Evolutionary conservation across 2,329 filamentous ascomycete genomes (phyloP), one percentile per base, ranked within the genome.

Genomic region (Plectosphaerella sp.): DNA sequence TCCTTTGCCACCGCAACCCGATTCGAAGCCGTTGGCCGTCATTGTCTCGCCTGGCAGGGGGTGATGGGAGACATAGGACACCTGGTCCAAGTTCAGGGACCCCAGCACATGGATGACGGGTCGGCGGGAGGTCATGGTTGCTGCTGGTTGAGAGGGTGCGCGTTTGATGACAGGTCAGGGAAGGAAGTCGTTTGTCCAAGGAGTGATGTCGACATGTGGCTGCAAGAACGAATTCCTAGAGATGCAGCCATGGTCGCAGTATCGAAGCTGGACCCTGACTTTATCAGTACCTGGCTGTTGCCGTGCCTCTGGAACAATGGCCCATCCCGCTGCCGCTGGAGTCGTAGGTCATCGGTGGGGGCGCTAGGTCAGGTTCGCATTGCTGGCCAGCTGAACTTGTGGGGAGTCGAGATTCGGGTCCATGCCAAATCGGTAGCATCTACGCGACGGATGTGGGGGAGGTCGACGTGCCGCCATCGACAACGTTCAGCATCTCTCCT

Each of bases 81-180:
- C 83, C 59, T 90, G 82, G 67, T 91, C 87, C 56, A 81, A 80
- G 62, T 91, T 91, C 24, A 91, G 76, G 15, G 87, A 90, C 61
- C 87, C 87, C 60, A 90, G 80, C 22, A 89, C 76, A 51, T 80
- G 79, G 57, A 90, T 86, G 42, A 59, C 8, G 78, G 79, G 1
- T 33, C 24, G 24, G 45, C 45, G 24, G 22, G 41, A 18, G 41
- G 24, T 28, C 45, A 46, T 46, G 15, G 10, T 33, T 5, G 15
- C 24, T 28, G 45, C 4, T 33, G 28, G 8, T 33, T 33, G 28
- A 3, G 11, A 5, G 28, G 11, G 28, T 33, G 28, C 8, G 8
- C 28, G 4, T 3, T 4, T 5, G 28, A 7, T 33, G 28, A 33
- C 11, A 7, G 11, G 4, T 33, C 28, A 9, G 8, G 28, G 28